Evolutionary conservation across 139 green algal species (phyloP), one percentile per base, ranked within the genome.

Genomic region (Picochlorum sp.): DNA sequence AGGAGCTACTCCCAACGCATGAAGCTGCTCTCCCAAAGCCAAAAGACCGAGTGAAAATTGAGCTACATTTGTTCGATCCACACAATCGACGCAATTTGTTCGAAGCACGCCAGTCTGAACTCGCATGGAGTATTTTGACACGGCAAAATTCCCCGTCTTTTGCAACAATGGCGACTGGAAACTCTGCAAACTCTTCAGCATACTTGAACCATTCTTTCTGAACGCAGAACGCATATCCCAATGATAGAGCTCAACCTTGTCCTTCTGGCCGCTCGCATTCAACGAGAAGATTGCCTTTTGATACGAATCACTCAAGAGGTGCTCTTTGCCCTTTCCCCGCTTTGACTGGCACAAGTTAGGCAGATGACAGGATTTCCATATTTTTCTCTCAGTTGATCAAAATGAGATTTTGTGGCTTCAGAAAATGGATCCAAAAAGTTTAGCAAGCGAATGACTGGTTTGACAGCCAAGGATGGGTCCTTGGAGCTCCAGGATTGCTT

Each of bases 61-160:
- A 13, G 84, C 86, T 13, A 97, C 89, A 67, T 98, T 98, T 56
- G 92, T 98, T 41, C 92, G 73, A 79, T 98, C 92, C 32, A 98
- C 75, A 74, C 89, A 97, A 85, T 98, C 92, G 47, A 98, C 90
- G 84, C 92, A 98, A 82, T 98, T 98, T 65, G 86, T 94, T 61
- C 88, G 85, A 55, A 94, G 70, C 65, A 91, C 75, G 38, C 88
- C 88, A 18, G 45, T 32, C 74, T 95, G 88, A 13, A 77, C 60
- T 26, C 41, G 20, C 6, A 28, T 14, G 7, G 37, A 16, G 6
- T 28, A 18, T 0, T 61, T 54, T 13, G 32, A 49, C 20, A 26
- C 51, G 14, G 52, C 58, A 61, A 79, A 79, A 8, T 78, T 38
- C 26, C 70, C 70, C 2, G 65, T 77, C 23, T 38, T 47, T 7